phyloP scores from a whole-genome alignment of 352 stramenopile species.

The Albugo candida region DNA sequence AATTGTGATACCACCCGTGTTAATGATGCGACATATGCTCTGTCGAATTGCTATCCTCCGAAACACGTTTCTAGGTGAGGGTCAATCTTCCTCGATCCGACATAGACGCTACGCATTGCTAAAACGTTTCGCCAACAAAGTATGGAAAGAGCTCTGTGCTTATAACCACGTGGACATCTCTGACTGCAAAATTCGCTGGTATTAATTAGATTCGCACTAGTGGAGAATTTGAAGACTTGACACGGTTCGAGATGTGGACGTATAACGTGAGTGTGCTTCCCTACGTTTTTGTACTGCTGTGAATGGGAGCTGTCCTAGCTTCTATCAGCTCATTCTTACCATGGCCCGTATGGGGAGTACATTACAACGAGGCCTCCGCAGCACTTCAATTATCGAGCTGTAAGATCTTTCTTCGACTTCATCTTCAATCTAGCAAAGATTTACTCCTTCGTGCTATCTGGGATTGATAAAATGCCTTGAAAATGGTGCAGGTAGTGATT shows the following conservation, averaged over 20 bases:
- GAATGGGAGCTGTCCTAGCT: no score
- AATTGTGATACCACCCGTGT: constrained; percentile 28
- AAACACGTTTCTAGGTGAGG: constrained; percentile 43
- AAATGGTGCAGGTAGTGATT: constrained; percentile 50
- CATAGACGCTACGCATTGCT: constrained; percentile 57
- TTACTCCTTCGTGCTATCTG: constrained; percentile 62
- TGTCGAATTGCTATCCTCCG: constrained; percentile 68
- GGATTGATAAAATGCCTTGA: constrained; percentile 79
- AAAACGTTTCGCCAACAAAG: constrained; percentile 69
- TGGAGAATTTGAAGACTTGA: constrained; percentile 25
- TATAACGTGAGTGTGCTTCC: constrained; percentile 73
- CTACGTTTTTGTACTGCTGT: constrained; percentile 67
- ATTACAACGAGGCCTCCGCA: constrained; percentile 83
- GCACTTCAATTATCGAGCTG: constrained; percentile 74
- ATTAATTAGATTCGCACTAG: constrained; percentile 29
- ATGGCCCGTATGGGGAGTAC: constrained; percentile 55
- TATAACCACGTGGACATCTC: not conserved
- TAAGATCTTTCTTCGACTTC: constrained; percentile 78
- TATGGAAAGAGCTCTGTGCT: constrained; percentile 2
- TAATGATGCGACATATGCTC: constrained; percentile 50
- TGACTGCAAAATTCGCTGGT: not conserved
- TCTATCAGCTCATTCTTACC: constrained; percentile 20
- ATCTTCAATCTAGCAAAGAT: constrained; percentile 50
- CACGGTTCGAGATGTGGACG: constrained; percentile 50
- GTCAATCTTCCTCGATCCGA: not conserved